phyloP scores from a whole-genome alignment of 768 basidiomycete genomes.

The Serendipita sp. region DNA sequence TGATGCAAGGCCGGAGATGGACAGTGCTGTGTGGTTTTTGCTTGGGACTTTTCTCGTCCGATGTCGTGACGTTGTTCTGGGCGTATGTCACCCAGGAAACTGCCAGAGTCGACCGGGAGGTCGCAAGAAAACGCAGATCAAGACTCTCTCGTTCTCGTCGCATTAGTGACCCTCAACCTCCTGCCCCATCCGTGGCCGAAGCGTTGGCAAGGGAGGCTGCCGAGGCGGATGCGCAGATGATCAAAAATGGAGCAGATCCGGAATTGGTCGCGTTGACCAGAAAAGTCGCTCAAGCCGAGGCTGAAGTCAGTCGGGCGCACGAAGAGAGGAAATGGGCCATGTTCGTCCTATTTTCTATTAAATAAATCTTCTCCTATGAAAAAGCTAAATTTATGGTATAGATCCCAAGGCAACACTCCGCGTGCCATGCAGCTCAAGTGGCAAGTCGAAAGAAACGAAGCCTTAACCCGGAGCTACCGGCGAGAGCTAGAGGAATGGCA shows the following conservation, averaged over 20 bases:
- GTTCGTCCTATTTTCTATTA: slow-evolving; percentile 16
- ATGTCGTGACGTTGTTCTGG: slow-evolving; percentile 1
- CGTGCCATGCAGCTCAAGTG: slow-evolving; percentile 67
- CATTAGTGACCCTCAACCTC: background rate
- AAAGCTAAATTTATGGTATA: background rate
- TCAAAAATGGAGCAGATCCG: background rate
- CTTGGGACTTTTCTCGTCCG: background rate
- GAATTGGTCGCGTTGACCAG: background rate
- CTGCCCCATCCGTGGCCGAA: background rate
- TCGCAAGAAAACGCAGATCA: background rate
- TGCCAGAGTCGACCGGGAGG: background rate
- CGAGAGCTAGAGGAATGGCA: slow-evolving; percentile 36
- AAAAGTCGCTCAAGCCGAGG: background rate
- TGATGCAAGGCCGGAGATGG: slow-evolving; percentile 4
- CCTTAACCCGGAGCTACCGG: slow-evolving; percentile 66
- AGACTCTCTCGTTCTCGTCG: background rate
- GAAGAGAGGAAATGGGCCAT: slow-evolving; percentile 81
- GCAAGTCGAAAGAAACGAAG: slow-evolving; percentile 69
- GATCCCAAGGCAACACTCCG: slow-evolving; percentile 50
- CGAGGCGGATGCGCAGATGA: background rate
- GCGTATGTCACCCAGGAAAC: background rate
- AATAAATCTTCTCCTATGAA: background rate
- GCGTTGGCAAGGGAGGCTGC: background rate
- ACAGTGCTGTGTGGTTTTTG: slow-evolving; percentile 1
- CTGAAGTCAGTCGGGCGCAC: slow-evolving; percentile 39